Conservation (phyloP, 1,284 basidiomycete genomes). For the Mycena citricolor region DNA sequence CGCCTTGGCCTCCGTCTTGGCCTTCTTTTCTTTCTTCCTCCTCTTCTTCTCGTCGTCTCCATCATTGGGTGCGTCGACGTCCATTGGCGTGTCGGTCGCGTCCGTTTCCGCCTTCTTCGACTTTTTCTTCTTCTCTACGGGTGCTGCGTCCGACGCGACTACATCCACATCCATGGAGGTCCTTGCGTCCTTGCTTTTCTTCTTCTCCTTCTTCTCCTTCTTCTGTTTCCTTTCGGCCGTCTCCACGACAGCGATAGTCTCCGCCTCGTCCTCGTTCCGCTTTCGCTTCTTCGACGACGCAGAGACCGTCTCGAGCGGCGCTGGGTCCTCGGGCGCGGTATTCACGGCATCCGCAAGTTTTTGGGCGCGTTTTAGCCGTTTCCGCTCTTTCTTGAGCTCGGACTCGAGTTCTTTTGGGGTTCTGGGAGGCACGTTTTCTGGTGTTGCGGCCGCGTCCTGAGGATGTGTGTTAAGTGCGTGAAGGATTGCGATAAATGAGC, state of each 20-base stretch:
- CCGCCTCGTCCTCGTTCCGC: constrained; percentile 10
- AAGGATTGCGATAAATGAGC: too few species aligned
- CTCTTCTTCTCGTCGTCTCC: constrained; percentile 21
- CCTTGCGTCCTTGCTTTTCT: too few species aligned
- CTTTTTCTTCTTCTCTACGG: too few species aligned
- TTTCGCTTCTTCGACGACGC: constrained; percentile 24
- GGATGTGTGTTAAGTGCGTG: too few species aligned
- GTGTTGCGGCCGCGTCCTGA: too few species aligned
- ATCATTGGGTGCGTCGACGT: constrained; percentile 8
- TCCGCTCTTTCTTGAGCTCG: constrained; percentile 21
- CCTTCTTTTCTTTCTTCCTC: constrained; percentile 25
- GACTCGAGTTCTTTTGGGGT: constrained; percentile 17
- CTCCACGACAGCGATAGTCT: constrained; percentile 7
- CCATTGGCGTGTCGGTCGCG: not conserved
- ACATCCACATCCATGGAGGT: too few species aligned
- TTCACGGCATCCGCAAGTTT: constrained; percentile 28
- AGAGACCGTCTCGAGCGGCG: too few species aligned
- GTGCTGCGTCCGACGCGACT: too few species aligned
- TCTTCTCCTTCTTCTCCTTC: too few species aligned
- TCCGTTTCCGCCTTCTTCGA: constrained; percentile 1
- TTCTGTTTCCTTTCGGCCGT: too few species aligned
- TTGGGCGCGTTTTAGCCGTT: constrained; percentile 28
- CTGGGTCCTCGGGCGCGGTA: not conserved
- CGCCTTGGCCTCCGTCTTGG: too few species aligned
- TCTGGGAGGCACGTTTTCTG: too few species aligned